These are phyloP conservation scores for Oryza punctata DNA, from an alignment of 176 grass and related monocot species.

Conservation along the genomic window DNA sequence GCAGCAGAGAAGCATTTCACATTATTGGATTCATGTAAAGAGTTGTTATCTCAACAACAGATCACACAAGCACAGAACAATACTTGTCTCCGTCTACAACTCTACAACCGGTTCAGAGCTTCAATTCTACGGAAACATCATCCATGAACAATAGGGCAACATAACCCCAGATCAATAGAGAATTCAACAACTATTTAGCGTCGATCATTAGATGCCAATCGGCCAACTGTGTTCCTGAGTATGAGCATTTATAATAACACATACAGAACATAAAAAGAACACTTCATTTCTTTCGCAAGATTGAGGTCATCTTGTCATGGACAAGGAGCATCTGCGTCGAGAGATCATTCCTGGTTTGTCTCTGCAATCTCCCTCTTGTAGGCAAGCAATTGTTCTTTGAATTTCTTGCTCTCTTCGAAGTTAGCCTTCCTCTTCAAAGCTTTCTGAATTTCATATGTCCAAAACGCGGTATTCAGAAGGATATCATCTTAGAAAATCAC, in stretches of 20 bases:
- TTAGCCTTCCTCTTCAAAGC: conserved; percentile 70
- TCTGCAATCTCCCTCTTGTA: conserved; percentile 71
- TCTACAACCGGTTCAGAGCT: neutral
- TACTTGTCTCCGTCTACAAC: neutral
- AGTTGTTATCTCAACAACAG: neutral
- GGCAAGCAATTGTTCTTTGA: conserved; percentile 70
- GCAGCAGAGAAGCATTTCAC: neutral
- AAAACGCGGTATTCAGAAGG: neutral
- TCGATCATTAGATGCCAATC: neutral
- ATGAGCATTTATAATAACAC: neutral
- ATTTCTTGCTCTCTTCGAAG: conserved; percentile 78
- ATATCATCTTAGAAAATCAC: neutral
- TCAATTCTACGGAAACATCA: neutral
- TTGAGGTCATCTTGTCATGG: neutral
- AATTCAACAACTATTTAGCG: neutral
- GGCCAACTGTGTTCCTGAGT: neutral
- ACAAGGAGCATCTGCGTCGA: neutral
- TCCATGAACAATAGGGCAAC: neutral
- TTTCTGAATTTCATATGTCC: conserved; percentile 52
- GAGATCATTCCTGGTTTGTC: conserved; percentile 33
- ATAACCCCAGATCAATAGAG: neutral
- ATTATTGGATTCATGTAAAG: neutral
- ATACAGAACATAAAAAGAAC: neutral
- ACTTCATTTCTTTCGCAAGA: neutral
- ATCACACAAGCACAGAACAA: neutral